Percentiles rank a stretch among this genome's conserved stretches.
Conservation (phyloP, 225 moss, liverwort and hornwort genomes). For the Pseudoscleropodium purum region DNA sequence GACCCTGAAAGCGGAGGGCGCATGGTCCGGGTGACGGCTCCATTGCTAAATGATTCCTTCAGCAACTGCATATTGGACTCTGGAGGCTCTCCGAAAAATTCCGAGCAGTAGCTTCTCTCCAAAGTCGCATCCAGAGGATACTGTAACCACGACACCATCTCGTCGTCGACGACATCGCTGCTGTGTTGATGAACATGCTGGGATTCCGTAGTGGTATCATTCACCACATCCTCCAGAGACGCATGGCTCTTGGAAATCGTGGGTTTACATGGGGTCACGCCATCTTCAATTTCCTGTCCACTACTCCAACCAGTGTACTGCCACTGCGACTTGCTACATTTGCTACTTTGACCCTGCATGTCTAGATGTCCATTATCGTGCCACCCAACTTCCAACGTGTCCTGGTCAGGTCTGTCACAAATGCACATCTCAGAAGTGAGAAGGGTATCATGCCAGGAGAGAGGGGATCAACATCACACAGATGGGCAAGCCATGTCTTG, state of each 20-base stretch:
- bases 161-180: constrained; percentile 32
- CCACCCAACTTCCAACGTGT: constrained; percentile 23
- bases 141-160: constrained; percentile 78
- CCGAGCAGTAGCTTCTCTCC: constrained; percentile 59
- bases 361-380: constrained; percentile 40
- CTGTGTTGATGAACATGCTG: background rate
- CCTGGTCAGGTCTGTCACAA: constrained; percentile 45
- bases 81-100: constrained; percentile 64
- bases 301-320: constrained; percentile 35
- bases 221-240: constrained; percentile 27
- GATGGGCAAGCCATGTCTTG: background rate
- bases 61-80: constrained; percentile 34
- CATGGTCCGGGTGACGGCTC: constrained; percentile 1
- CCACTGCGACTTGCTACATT: constrained; percentile 53
- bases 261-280: constrained; percentile 55
- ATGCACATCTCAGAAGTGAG: background rate
- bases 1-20: constrained; percentile 23
- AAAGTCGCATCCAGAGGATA: constrained; percentile 69
- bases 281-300: constrained; percentile 48
- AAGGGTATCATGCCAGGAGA: background rate
- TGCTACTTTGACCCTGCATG: constrained; percentile 48
- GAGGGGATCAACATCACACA: background rate
- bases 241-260: constrained; percentile 15
- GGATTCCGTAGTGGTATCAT: constrained; percentile 27
- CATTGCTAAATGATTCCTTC: constrained; percentile 41